Evolutionary conservation across 352 stramenopile species (phyloP).

Genomic region (Globisporangium alternatum): DNA sequence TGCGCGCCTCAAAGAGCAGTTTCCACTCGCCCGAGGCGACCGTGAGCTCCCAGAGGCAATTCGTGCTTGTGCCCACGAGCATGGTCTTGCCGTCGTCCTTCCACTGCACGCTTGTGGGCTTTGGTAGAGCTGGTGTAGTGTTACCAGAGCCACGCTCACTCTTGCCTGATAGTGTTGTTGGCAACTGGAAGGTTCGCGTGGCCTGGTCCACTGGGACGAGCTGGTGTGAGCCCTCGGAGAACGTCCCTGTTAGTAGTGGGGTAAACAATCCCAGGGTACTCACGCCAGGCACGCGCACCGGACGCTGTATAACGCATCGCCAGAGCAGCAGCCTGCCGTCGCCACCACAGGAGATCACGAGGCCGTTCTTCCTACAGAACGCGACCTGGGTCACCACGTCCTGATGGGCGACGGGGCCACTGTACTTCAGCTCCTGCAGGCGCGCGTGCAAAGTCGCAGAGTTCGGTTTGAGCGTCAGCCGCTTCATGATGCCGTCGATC

Average conservation of each 20-base stretch:
- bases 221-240: conserved; percentile 47
- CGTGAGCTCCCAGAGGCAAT: conserved; percentile 65
- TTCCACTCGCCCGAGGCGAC: conserved; percentile 40
- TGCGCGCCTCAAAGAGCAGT: conserved; percentile 52
- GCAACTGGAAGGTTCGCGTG: conserved; percentile 37
- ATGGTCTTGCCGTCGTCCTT: conserved; percentile 50
- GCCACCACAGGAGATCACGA: conserved; percentile 46
- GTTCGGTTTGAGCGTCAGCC: conserved; percentile 46
- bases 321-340: conserved; percentile 56
- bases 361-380: conserved; percentile 54
- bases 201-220: conserved; percentile 33
- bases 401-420: conserved; percentile 44
- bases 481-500: conserved; percentile 51
- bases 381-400: conserved; percentile 41
- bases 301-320: conserved; percentile 46
- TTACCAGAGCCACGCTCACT: neutral
- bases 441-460: conserved; percentile 35
- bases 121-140: conserved; percentile 17
- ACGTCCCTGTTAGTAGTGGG: conserved; percentile 34
- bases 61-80: conserved; percentile 52
- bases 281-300: conserved; percentile 54
- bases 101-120: conserved; percentile 55
- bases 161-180: conserved; percentile 33
- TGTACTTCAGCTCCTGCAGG: conserved; percentile 51
- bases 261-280: conserved; percentile 59